A percentile compares a stretch with the other conserved stretches of the same genome.
These are phyloP conservation scores for Combretum micranthum DNA, from an alignment of 345 rosid genomes.

Conservation along the genomic window DNA sequence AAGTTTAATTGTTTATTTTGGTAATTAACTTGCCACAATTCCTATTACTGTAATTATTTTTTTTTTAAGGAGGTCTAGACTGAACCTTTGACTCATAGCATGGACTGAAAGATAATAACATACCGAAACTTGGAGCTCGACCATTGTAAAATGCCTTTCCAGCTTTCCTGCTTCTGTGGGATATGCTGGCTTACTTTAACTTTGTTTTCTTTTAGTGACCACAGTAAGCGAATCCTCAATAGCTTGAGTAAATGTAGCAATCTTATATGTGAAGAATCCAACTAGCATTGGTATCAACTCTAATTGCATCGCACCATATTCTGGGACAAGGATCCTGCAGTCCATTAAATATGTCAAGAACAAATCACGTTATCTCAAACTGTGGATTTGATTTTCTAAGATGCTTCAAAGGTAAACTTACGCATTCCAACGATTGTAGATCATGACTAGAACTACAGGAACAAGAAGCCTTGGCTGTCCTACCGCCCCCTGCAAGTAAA, in stretches of 20 bases:
- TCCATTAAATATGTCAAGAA: no score
- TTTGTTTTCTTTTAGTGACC: constrained; percentile 25
- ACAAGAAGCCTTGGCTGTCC: constrained; percentile 85
- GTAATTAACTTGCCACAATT: no score
- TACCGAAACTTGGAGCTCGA: no score
- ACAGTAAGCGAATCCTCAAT: constrained; percentile 55
- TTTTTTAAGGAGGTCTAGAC: no score
- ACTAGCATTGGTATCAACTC: constrained; percentile 88
- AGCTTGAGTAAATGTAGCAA: constrained; percentile 86
- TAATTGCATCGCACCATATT: constrained; percentile 66
- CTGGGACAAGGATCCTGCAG: constrained; percentile 75
- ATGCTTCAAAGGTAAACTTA: constrained; percentile 22
- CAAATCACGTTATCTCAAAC: no score
- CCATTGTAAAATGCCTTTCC: no score
- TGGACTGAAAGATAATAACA: no score
- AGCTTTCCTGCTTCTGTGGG: no score
- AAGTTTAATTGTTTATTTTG: no score
- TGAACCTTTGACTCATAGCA: no score
- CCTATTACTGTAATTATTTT: no score
- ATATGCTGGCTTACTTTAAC: constrained; percentile 3
- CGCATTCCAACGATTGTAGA: constrained; percentile 88
- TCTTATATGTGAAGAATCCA: constrained; percentile 89
- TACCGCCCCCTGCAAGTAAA: constrained; percentile 63
- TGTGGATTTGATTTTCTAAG: neutral
- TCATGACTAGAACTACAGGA: constrained; percentile 87